Base-by-base conservation (phyloP, 1,139 yeast species). In the Arxiozyma bovina region DNA sequence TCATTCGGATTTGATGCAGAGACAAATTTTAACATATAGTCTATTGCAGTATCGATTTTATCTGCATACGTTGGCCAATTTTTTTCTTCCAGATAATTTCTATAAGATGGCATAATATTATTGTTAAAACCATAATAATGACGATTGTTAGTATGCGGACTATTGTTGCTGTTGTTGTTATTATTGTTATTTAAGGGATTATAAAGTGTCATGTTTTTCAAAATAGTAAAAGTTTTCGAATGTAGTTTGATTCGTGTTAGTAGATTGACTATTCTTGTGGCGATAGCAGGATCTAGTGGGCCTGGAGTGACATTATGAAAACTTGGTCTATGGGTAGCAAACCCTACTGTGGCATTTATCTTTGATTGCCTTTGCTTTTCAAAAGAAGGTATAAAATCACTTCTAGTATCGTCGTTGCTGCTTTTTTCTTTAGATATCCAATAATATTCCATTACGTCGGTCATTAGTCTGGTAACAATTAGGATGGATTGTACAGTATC, bases 1-100 rank as follows among this genome's bases (percentile, higher is more conserved):
- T 67, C 68, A 2, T 54, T 46, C 15, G 66, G 65, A 53, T 67
- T 67, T 2, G 71, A 59, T n/a, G 71, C 69, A 12, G 69, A 64
- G 7, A 63, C 51, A 53, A 60, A 67, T 40, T 64, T 58, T 25
- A 63, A 55, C 9, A 66, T 58, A 46, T 61, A 63, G 25, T 61
- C 65, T 17, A 65, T 58, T 11, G 68, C 62, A 20, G 57, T 47
- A 52, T 65, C 70, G 12, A 66, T 54, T 49, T 59, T 61, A 18
- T 53, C 58, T 17, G 65, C 56, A 53, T 59, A 58, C 20, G 50
- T 42, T 1, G 60, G 60, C 42, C 52, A 49, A 9, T 59, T 57
- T 4, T 55, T 57, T 48, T 58, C 55, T 44, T 53, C 55, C 34
- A 61, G 43, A 46, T 54, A 58, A 1, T 47, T 50, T 51, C 62